phyloP scores from a whole-genome alignment of 2,329 filamentous ascomycete species.

The Fusarium nelsonii region DNA sequence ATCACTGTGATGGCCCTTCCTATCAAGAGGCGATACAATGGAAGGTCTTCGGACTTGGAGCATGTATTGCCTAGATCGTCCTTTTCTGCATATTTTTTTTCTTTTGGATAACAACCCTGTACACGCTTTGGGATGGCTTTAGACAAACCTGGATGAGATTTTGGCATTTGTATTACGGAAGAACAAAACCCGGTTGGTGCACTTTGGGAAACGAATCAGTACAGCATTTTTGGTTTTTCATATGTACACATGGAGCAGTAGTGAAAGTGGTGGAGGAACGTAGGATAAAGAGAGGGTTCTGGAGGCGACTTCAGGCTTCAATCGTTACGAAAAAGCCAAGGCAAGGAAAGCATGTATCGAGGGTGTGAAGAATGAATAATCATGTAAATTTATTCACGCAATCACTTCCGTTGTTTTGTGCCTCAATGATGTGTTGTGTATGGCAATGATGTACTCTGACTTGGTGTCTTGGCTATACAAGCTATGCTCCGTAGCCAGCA shows the following conservation, averaged over 20 bases:
- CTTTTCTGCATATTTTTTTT: conserved; percentile 20
- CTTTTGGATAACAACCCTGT: conserved; percentile 27
- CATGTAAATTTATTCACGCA: conserved; percentile 7
- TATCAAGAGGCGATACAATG: background rate
- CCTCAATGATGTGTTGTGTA: background rate
- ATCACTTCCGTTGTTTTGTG: background rate
- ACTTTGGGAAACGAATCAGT: conserved; percentile 7
- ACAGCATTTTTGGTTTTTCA: conserved; percentile 11
- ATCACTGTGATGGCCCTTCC: background rate
- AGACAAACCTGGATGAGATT: conserved; percentile 33
- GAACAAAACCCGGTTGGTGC: conserved; percentile 11
- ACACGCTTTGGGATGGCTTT: conserved; percentile 44
- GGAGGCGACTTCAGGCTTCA: conserved; percentile 35
- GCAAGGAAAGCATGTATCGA: background rate
- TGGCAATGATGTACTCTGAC: too few relatives aligned
- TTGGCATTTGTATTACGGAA: conserved; percentile 26
- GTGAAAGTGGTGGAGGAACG: conserved; percentile 16
- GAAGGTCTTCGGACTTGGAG: background rate
- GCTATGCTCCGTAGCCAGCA: too few relatives aligned
- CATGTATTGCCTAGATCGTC: conserved; percentile 18
- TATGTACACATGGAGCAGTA: conserved; percentile 36
- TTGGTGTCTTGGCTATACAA: too few relatives aligned
- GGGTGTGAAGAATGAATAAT: background rate
- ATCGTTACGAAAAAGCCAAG: conserved; percentile 3
- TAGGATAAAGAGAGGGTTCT: conserved; percentile 28